Base-by-base conservation (phyloP, 306 rosid species). In the Inga laurina region DNA sequence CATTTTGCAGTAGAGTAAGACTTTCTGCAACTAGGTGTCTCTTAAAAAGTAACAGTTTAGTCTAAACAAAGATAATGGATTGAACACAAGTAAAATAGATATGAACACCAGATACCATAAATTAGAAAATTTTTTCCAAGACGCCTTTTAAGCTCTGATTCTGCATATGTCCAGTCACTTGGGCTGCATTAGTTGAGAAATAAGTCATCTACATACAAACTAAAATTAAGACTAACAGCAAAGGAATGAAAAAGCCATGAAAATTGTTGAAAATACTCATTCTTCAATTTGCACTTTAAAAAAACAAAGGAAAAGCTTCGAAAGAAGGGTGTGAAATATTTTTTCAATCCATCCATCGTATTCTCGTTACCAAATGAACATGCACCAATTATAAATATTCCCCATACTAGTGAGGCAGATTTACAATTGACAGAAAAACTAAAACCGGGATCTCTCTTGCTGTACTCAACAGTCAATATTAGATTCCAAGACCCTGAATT, bases 141-240 rank as follows among this genome's bases (percentile, higher is more conserved):
- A 62, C 90, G 97, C 89, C 78, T 88, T 84, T 90, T 90, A 81
- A 93, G 85, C 88, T 96, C 97, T 30, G 93, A 92, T 89, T 96
- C 98, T 51, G 87, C 91, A 78, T 96, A 93, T 10, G 88, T 90
- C 99, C 99, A 96, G 80, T 96, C 99, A 79, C 90, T 90, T 66
- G 97, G 89, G 93, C 99, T 96, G 91, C 88, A 86, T 49, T 64
- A 89, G 81, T 79, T 82, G 74, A 82, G 44, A 71, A 73, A 86
- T 81, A 80, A 85, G 93, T 85, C 48, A 83, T 75, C 80, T 66
- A 35, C 27, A 79, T 52, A 77, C 62, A 81, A 69, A 79, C 82
- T 35, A 66, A 84, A 81, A 56, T 27, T 81, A 59, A 75, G 51
- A 82, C 54, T 71, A 65, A 77, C 61, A 48, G 39, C 86, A 13